A percentile compares a stretch with the other conserved stretches of the same genome.
Conservation (phyloP, 345 rosid species). For the Citropsis articulata region DNA sequence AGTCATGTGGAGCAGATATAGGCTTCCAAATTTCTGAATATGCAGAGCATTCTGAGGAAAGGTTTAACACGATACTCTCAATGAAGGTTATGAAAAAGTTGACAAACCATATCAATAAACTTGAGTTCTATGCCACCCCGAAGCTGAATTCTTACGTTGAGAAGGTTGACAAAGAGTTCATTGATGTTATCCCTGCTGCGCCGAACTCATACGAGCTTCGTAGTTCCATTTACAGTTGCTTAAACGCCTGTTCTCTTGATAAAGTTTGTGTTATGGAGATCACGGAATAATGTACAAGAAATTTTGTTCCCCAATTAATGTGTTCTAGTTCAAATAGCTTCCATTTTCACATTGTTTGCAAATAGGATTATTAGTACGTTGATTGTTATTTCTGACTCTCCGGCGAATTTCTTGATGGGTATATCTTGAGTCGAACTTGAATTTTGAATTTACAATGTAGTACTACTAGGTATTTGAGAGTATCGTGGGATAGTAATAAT, state of each 20-base stretch:
- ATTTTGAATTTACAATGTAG: no score
- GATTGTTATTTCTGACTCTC: no score
- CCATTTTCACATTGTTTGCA: background rate
- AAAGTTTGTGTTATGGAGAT: constrained; percentile 60
- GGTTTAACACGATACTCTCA: constrained; percentile 47
- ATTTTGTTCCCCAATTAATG: background rate
- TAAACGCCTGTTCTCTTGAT: constrained; percentile 44
- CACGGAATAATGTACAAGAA: constrained; percentile 26
- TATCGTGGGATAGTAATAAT: no score
- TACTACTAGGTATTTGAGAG: no score
- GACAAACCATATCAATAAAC: constrained; percentile 33
- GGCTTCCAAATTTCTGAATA: constrained; percentile 48
- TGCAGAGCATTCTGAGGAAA: constrained; percentile 23
- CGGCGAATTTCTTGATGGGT: no score
- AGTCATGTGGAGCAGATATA: constrained; percentile 43
- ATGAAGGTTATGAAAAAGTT: constrained; percentile 39
- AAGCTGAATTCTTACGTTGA: constrained; percentile 49
- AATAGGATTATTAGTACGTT: no score
- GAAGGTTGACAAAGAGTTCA: constrained; percentile 64
- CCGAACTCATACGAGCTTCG: constrained; percentile 60
- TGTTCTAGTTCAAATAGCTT: no score
- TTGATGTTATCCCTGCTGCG: constrained; percentile 47
- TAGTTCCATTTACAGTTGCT: constrained; percentile 49
- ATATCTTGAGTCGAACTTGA: no score
- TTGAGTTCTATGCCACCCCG: constrained; percentile 39